A percentile compares a stretch with the other conserved stretches of the same genome.
Conservation (phyloP, 176 grass and related monocot species). For the Poa annua region DNA sequence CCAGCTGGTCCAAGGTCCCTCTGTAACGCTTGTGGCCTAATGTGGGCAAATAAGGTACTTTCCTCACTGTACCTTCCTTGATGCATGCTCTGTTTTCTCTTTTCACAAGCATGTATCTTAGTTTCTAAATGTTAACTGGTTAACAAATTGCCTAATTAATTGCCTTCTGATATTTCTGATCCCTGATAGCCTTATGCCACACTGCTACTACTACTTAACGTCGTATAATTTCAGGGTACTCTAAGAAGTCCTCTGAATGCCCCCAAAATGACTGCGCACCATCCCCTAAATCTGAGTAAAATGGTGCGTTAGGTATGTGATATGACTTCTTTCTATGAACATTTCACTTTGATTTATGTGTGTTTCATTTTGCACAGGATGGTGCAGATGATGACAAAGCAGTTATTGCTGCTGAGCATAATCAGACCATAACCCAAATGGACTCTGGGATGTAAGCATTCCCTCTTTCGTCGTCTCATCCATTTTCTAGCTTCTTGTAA, state of each 20-base stretch:
- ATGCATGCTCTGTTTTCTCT: neutral
- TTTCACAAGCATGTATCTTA: neutral
- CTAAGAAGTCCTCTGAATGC: slow-evolving; percentile 59
- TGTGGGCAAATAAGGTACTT: slow-evolving; percentile 77
- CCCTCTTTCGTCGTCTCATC: slow-evolving; percentile 19
- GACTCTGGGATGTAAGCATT: slow-evolving; percentile 43
- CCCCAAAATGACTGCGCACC: slow-evolving; percentile 50
- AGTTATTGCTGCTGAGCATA: slow-evolving; percentile 36
- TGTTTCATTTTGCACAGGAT: slow-evolving; percentile 25
- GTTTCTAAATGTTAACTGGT: neutral
- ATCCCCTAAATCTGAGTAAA: slow-evolving; percentile 46
- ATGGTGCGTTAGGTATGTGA: slow-evolving; percentile 43
- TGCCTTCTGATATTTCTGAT: slow-evolving; percentile 13
- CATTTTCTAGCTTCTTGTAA: neutral
- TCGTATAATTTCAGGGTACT: slow-evolving; percentile 57
- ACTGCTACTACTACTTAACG: slow-evolving; percentile 1
- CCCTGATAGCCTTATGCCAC: slow-evolving; percentile 12
- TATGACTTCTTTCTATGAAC: slow-evolving; percentile 7
- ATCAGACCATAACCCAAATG: slow-evolving; percentile 18
- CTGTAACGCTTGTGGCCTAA: slow-evolving; percentile 71
- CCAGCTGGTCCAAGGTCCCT: slow-evolving; percentile 71
- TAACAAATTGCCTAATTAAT: slow-evolving; percentile 16
- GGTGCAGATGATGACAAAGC: slow-evolving; percentile 38
- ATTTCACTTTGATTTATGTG: slow-evolving; percentile 8
- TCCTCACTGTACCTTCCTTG: slow-evolving; percentile 23